Base-by-base conservation (phyloP, 2,329 filamentous ascomycete species). In the Didymella segeticola region DNA sequence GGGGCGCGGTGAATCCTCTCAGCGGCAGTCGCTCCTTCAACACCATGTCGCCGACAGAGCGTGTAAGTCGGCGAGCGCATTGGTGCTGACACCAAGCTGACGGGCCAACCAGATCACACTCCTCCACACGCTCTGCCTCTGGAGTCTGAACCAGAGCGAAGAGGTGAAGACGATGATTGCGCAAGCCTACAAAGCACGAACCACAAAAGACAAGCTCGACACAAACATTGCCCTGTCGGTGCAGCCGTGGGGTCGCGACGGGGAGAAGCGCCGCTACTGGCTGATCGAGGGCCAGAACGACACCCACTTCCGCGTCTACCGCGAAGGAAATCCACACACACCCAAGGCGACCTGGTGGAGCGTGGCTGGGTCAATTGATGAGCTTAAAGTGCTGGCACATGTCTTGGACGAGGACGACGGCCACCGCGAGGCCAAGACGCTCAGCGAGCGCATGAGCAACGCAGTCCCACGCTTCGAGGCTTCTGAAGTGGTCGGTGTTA, bases 281-380 rank as follows among this genome's bases (percentile, higher is more conserved):
- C 81, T 99, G 41, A 85, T 99, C 58, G 95, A 99, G 76, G 95
- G 95, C 11, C 85, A 91, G 63, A 93, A 98, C 66, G 93, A 99
- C 75, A 98, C 93, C 3, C 85, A 89, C 58, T 99, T 99, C 75
- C 86, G 95, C 58, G 85, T 99, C 37, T 99, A 99, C 74, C 85
- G 95, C 47, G 95, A 99, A 76, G 93, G 90, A 76, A 96, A 96
- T 68, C 89, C 91, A 11, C 53, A 58, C n/a, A 86, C 88, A 26
- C 85, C 85, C 68, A 84, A 89, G 38, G 88, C 88, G 57, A 91
- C 90, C 20, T 99, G 95, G 95, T 91, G 91, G 84, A 97, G 89
- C 69, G 87, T 98, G 34, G 95, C 95, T 14, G 91, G 93, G 6
- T 88, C 83, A 42, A 97, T 99, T 42, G 91, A 96, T 5, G 93